These are phyloP conservation scores for Fusarium agapanthi DNA, from an alignment of 2,329 filamentous ascomycete genomes.

Conservation along the genomic window DNA sequence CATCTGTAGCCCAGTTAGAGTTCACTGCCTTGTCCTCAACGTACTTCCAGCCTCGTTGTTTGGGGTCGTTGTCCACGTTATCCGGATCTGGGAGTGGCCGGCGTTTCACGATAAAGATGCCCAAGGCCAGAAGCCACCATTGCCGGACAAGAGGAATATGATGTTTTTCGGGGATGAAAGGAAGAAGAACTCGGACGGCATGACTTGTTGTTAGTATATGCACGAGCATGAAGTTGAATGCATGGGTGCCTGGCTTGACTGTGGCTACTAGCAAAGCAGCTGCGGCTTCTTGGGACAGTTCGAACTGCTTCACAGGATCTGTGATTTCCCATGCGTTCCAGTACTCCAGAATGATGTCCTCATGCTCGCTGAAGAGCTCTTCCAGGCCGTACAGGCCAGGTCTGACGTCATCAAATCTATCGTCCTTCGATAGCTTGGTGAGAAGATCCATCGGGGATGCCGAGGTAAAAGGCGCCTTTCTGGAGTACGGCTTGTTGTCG, in stretches of 20 bases:
- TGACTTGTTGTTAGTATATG: slow-evolving; percentile 88
- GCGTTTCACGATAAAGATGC: slow-evolving; percentile 78
- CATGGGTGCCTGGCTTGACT: slow-evolving; percentile 63
- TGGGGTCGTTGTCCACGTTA: slow-evolving; percentile 66
- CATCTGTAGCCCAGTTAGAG: slow-evolving; percentile 73
- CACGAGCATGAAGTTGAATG: slow-evolving; percentile 85
- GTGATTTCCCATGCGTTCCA: slow-evolving; percentile 87
- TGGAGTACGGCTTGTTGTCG: slow-evolving; percentile 78
- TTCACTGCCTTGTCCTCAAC: slow-evolving; percentile 76
- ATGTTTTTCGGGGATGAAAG: slow-evolving; percentile 75
- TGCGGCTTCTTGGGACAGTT: slow-evolving; percentile 71
- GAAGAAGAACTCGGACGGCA: slow-evolving; percentile 85
- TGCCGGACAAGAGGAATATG: slow-evolving; percentile 80
- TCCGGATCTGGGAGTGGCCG: slow-evolving; percentile 77
- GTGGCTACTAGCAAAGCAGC: slow-evolving; percentile 70
- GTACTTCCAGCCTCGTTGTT: slow-evolving; percentile 78
- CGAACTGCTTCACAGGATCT: slow-evolving; percentile 78
- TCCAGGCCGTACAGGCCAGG: slow-evolving; percentile 71
- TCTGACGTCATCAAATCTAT: slow-evolving; percentile 69
- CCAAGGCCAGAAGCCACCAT: slow-evolving; percentile 88
- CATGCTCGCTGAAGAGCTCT: slow-evolving; percentile 72
- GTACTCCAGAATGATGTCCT: slow-evolving; percentile 79
- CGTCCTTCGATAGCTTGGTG: slow-evolving; percentile 72
- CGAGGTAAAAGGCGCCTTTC: slow-evolving; percentile 66
- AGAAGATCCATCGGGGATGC: slow-evolving; percentile 76